Base-by-base conservation (phyloP, 331 rosid species). In the Pyrus hybrid region DNA sequence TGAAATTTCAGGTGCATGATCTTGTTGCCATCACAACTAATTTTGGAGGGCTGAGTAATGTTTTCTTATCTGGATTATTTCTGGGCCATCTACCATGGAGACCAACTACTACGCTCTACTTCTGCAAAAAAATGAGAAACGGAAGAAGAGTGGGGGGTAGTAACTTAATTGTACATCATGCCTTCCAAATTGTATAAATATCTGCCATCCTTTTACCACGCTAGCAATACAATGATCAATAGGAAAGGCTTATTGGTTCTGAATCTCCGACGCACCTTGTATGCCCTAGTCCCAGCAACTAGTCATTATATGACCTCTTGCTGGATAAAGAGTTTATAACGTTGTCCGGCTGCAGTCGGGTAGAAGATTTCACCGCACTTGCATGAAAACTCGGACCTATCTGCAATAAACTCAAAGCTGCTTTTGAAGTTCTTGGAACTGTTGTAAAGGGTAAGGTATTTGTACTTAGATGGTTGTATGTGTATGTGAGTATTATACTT, bases 1-100 rank as follows among this genome's bases (percentile, higher is more conserved):
- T 30, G 57, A 70, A 74, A 69, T 53, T 64, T 76, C 68, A 80
- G 84, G 76, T 63, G 64, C 68, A 33, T 65, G 75, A 72, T 68
- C 25, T 53, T 45, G 45, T 74, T 77, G 80, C 78, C 32, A 51
- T 78, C 78, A 66, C 29, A 68, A 77, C 22, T 74, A 37, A 54
- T 53, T 67, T 11, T 68, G 76, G 63, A 58, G 2, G 32, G 9
- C 61, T 17, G 3, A 7, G 33, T 76, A 21, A 53, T 33, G 65
- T 63, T 69, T 17, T 41, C 30, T 25, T 23, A 21, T 33, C 17
- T 68, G n/a, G 2, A 32, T 53, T 53, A 41, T 56, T 0, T 7
- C 23, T 18, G 6, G n/a, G 18, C 25, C 65, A 22, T 71, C 57
- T 7, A 43, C 58, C 32, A 70, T n/a, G 28, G 45, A 63, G 68